Base-by-base conservation (phyloP, 192 early-diverging fungal genomes). In the Coemansia reversa region DNA sequence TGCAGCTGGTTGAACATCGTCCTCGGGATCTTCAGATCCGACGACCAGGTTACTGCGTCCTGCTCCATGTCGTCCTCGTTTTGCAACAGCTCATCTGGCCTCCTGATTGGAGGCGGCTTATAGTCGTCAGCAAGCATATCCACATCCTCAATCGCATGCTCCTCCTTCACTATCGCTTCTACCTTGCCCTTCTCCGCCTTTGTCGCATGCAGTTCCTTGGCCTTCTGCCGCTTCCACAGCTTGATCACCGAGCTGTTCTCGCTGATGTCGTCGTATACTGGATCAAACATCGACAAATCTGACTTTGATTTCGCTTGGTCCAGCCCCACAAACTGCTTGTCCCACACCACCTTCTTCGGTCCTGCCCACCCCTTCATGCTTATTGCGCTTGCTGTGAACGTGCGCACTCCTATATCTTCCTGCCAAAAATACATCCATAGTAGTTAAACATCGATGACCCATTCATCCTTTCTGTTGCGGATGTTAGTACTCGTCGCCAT, bases 1-100 rank as follows among this genome's bases (percentile, higher is more conserved):
- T 83, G 69, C 39, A 93, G 83, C 69, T 62, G 66, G 18, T 60
- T 67, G 55, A 87, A 85, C 69, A 86, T 84, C 12, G 84, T 64
- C 54, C 72, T 66, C 7, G 83, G 75, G 35, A 92, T 69, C 55
- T 84, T 63, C 71, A 86, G 35, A 51, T 73, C 77, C 63, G 69
- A 71, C 42, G 74, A 70, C 79, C 79, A 82, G 47, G 69, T 51
- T 67, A 82, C 39, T 45, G 8, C 39, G 39, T 45, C 39, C 39
- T 45, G 64, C 19, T 73, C 75, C 30, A 45, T 52, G 50, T 74
- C 71, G 32, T 39, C 59, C 58, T 39, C 60, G 5, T 30, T 28
- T 12, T 62, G n/a, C 49, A 61, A 27, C 56, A 62, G 47, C 12
- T 24, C 54, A 23, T 65, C 54, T 28, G 62, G 22, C 39, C 39